Evolutionary conservation across 768 basidiomycete species (phyloP), one percentile per base, ranked within the genome.

Genomic region (Filobasidium wieringae): DNA sequence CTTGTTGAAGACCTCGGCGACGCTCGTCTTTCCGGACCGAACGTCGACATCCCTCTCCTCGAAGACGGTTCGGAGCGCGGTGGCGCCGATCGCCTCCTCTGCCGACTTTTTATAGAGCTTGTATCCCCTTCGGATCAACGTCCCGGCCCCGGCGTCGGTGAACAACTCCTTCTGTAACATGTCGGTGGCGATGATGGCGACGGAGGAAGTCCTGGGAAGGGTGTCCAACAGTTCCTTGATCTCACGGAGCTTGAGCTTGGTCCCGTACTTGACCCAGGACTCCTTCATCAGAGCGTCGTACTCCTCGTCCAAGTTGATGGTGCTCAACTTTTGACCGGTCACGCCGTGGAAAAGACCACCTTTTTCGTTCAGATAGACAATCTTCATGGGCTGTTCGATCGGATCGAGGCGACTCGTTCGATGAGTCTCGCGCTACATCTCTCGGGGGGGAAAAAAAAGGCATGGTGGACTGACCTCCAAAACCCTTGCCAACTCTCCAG

Each of bases 211-310:
- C 58, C 95, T 91, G 15, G 95, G 95, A 62, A 97, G 88, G 77
- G 92, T 86, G 71, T 97, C 95, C 41, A 99, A 82, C 54, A 99
- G 84, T 69, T 97, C 95, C 77, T 99, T 99, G 80, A 99, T 96
- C 74, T 97, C 93, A 63, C 95, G 86, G 57, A 99, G 81, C 77
- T 97, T 97, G 74, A 99, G 87, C 76, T 99, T 99, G 63, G 93
- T 97, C 60, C 93, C 95, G 72, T 84, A 96, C 73, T 95, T 95
- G 74, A 99, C 93, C 95, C 95, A 99, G 6, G 91, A 81, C 76
- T 97, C 87, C 69, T 91, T 92, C 91, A 97, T 88, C 58, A 99
- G 84, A 24, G 81, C 81, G 64, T 93, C 88, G 75, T 93, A 97
- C 77, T 99, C 95, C 80, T 99, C 95, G 68, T 99, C 95, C 45